These are phyloP conservation scores for Smithsoniella earleae DNA, from an alignment of 163 green algal species.

Conservation along the genomic window DNA sequence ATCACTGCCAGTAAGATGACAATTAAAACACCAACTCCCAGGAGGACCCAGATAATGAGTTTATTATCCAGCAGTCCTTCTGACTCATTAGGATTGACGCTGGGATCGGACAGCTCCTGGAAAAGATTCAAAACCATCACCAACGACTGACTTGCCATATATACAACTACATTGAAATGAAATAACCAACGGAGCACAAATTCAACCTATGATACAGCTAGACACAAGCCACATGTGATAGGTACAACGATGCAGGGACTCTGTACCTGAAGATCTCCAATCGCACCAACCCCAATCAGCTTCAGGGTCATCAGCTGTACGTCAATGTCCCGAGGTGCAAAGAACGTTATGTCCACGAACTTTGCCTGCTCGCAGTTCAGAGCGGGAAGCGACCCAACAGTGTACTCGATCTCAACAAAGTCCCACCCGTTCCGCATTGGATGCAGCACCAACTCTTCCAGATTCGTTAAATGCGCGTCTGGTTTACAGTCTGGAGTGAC, in stretches of 20 bases:
- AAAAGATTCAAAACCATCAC: too few species aligned
- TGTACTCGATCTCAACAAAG: constrained; percentile 24
- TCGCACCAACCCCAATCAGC: constrained; percentile 3
- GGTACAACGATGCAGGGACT: too few species aligned
- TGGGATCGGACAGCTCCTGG: background rate
- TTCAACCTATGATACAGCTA: too few species aligned
- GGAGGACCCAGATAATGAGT: background rate
- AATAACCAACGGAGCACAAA: too few species aligned
- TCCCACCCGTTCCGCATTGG: background rate
- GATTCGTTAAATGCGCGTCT: background rate
- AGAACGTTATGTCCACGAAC: constrained; percentile 15
- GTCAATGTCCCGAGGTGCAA: background rate
- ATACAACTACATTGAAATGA: too few species aligned
- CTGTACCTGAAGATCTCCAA: background rate
- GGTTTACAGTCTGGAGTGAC: background rate
- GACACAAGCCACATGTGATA: too few species aligned
- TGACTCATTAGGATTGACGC: background rate
- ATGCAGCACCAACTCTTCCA: background rate
- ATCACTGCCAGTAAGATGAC: background rate
- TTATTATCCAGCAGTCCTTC: background rate
- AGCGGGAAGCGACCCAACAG: background rate
- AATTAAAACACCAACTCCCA: background rate
- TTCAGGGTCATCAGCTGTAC: constrained; percentile 9
- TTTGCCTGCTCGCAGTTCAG: background rate
- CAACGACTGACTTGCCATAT: too few species aligned